phyloP scores from a whole-genome alignment of 2,329 filamentous ascomycete species.

The Diplodia intermedia region DNA sequence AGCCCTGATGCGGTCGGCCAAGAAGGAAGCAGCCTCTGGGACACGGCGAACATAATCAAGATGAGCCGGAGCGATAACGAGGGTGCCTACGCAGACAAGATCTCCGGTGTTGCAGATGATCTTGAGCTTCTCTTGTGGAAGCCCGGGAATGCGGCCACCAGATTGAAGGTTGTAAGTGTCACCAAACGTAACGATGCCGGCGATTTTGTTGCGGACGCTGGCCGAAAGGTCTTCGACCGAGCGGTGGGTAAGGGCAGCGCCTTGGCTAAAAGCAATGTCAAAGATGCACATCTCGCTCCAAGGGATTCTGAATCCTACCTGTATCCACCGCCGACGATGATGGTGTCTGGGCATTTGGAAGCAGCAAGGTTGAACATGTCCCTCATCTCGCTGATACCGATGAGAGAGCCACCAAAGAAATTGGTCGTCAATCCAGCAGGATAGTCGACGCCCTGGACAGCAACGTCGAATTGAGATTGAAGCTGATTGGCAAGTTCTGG shows the following conservation, averaged over 20 bases:
- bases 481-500: slow-evolving; percentile 38
- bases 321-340: slow-evolving; percentile 51
- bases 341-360: slow-evolving; percentile 48
- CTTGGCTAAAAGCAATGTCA: slow-evolving; percentile 42
- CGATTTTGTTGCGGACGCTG: slow-evolving; percentile 42
- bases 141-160: slow-evolving; percentile 44
- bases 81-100: slow-evolving; percentile 46
- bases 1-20: background rate
- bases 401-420: slow-evolving; percentile 43
- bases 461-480: slow-evolving; percentile 40
- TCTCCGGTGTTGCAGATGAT: slow-evolving; percentile 48
- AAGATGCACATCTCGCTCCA: background rate
- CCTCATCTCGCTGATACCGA: slow-evolving; percentile 46
- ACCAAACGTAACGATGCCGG: slow-evolving; percentile 51
- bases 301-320: slow-evolving; percentile 42
- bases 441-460: slow-evolving; percentile 49
- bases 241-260: slow-evolving; percentile 48
- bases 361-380: slow-evolving; percentile 47
- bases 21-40: background rate
- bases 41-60: slow-evolving; percentile 40
- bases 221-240: slow-evolving; percentile 42
- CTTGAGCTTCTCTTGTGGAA: slow-evolving; percentile 43
- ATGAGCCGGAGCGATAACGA: slow-evolving; percentile 45
- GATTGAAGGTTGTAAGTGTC: slow-evolving; percentile 52
- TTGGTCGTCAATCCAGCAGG: slow-evolving; percentile 46